Percentiles rank a stretch among this genome's conserved stretches.
These are phyloP conservation scores for Yamadazyma philogaea DNA, from an alignment of 805 yeast genomes.

Conservation along the genomic window DNA sequence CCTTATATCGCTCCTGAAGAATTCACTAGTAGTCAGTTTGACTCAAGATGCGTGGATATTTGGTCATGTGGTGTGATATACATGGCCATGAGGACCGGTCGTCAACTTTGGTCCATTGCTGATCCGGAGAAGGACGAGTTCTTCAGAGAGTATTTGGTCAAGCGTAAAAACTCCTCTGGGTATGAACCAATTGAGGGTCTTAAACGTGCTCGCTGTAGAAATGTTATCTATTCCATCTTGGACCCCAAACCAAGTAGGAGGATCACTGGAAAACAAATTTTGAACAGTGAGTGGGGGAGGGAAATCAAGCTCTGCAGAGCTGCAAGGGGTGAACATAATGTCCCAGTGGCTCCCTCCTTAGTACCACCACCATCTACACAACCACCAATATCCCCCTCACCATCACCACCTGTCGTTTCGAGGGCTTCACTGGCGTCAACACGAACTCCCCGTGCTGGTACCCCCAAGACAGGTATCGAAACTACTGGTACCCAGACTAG, in stretches of 20 bases:
- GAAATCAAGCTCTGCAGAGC: constrained; percentile 79
- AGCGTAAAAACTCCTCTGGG: constrained; percentile 79
- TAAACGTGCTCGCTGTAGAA: constrained; percentile 84
- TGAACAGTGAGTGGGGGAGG: constrained; percentile 95
- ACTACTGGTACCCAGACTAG: not conserved
- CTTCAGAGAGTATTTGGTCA: constrained; percentile 67
- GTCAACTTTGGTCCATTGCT: constrained; percentile 89
- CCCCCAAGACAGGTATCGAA: not conserved
- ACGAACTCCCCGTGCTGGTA: not conserved
- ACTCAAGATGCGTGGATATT: constrained; percentile 77
- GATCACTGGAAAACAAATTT: constrained; percentile 80
- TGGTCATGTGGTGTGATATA: constrained; percentile 94
- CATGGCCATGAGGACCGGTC: constrained; percentile 92
- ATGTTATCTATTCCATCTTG: constrained; percentile 87
- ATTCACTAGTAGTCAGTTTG: constrained; percentile 61
- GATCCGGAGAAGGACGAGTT: constrained; percentile 72
- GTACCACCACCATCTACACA: constrained; percentile 1
- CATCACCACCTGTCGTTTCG: not conserved
- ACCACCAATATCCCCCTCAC: constrained; percentile 2
- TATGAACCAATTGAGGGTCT: constrained; percentile 87
- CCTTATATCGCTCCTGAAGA: constrained; percentile 94
- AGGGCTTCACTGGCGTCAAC: not conserved
- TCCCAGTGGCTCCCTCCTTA: constrained; percentile 3
- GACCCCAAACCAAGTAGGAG: constrained; percentile 90
- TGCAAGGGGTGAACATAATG: constrained; percentile 41